Evolutionary conservation across 108 stramenopile genomes (phyloP).

Genomic region (Parmales sp.): DNA sequence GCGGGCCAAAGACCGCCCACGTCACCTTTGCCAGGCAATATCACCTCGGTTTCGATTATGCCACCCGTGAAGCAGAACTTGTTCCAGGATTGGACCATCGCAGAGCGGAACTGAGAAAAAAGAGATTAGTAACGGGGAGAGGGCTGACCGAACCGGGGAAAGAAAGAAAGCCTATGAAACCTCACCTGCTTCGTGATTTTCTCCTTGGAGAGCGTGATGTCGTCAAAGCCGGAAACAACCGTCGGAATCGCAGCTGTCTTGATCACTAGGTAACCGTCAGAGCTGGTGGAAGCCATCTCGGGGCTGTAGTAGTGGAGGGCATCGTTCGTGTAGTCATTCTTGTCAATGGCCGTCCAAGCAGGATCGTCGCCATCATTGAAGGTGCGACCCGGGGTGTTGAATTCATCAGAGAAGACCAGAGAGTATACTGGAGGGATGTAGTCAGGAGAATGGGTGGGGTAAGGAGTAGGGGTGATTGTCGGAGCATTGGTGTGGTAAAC

Average conservation of each 20-base stretch:
- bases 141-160: too few species aligned
- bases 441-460: neutral
- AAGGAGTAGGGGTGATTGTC: neutral
- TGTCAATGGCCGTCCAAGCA: slow-evolving; percentile 89
- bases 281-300: slow-evolving; percentile 53
- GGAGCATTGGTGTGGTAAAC: neutral
- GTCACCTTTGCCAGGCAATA: slow-evolving; percentile 64
- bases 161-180: too few species aligned
- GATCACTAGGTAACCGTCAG: slow-evolving; percentile 72
- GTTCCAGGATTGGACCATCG: slow-evolving; percentile 93
- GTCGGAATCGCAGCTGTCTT: neutral
- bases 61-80: slow-evolving; percentile 98
- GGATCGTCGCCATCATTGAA: slow-evolving; percentile 89
- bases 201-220: slow-evolving; percentile 47
- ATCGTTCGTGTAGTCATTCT: slow-evolving; percentile 94
- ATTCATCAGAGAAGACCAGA: slow-evolving; percentile 87
- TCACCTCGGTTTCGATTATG: slow-evolving; percentile 73
- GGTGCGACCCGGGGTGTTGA: slow-evolving; percentile 61
- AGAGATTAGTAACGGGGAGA: too few species aligned
- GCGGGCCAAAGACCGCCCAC: slow-evolving; percentile 95
- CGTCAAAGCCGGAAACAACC: slow-evolving; percentile 71
- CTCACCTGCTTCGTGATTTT: slow-evolving; percentile 66
- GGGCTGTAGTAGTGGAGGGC: slow-evolving; percentile 85
- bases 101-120: slow-evolving; percentile 51
- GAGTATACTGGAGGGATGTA: neutral